Percentiles rank a stretch among this genome's conserved stretches.
phyloP scores from a whole-genome alignment of 305 asterid genomes.

The Andrographis paniculata region DNA sequence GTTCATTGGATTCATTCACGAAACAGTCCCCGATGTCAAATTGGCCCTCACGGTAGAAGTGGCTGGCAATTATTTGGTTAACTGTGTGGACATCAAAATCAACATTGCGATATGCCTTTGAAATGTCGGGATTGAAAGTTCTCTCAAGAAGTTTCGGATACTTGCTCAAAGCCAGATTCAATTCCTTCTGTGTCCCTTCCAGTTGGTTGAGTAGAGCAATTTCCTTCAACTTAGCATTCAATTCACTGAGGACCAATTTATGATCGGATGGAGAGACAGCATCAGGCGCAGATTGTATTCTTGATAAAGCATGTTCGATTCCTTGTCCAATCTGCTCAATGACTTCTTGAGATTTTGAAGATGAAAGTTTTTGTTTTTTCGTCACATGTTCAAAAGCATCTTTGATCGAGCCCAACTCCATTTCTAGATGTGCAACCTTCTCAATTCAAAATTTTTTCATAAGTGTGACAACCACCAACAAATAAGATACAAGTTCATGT shows the following conservation, averaged over 20 bases:
- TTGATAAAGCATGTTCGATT: constrained; percentile 63
- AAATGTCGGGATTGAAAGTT: constrained; percentile 69
- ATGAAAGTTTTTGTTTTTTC: constrained; percentile 84
- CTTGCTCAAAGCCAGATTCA: constrained; percentile 73
- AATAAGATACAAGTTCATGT: constrained; percentile 14
- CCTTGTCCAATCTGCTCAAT: constrained; percentile 60
- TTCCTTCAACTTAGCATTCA: constrained; percentile 62
- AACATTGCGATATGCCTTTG: constrained; percentile 79
- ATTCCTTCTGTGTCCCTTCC: constrained; percentile 73
- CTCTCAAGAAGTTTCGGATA: constrained; percentile 77
- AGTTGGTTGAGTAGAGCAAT: constrained; percentile 63
- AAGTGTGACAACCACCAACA: constrained; percentile 24
- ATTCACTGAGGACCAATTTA: constrained; percentile 41
- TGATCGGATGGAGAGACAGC: constrained; percentile 38
- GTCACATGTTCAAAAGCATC: constrained; percentile 87
- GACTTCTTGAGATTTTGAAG: constrained; percentile 70
- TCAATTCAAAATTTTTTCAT: constrained; percentile 12
- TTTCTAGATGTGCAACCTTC: constrained; percentile 25
- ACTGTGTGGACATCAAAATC: constrained; percentile 60
- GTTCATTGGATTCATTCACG: constrained; percentile 42
- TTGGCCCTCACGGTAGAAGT: constrained; percentile 73
- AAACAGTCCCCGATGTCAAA: constrained; percentile 82
- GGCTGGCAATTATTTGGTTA: constrained; percentile 75
- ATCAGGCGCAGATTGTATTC: constrained; percentile 43
- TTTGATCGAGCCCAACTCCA: constrained; percentile 81